Base-by-base conservation (phyloP, 768 basidiomycete genomes). In the Neoboletus subvelutipes region DNA sequence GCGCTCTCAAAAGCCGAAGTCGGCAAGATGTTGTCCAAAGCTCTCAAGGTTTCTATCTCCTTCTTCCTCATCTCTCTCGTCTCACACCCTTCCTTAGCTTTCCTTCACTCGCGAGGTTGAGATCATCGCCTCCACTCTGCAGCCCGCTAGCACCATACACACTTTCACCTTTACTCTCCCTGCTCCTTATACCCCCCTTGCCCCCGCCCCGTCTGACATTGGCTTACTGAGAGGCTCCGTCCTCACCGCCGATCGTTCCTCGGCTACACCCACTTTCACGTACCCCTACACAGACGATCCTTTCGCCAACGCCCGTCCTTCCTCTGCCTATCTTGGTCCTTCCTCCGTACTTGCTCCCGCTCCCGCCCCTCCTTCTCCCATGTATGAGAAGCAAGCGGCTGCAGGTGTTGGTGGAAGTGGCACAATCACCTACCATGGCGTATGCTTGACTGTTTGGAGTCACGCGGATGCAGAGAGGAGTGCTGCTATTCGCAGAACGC, bases 381-480 rank as follows among this genome's bases (percentile, higher is more conserved):
- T 66, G 58, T 74, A 71, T 28, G 71, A 72, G 28, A 72, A 72
- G 43, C 72, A 72, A 17, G 60, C 59, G 0, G 37, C 57, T 1
- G 41, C 61, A 0, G 78, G 77, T n/a, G 79, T 81, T 52, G 66
- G 73, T 26, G 64, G 76, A 29, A 57, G 43, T 10, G 66, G 70
- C 6, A 72, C 73, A 3, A 71, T 92, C 58, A 86, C 88, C 10
- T 96, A 92, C 69, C 85, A 97, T 67, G 94, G 93, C 46, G 93
- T 96, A 37, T 93, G 92, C 63, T 79, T 98, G 57, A 94, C 93
- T 2, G 92, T 97, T 2, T 98, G 94, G 94, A 93, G 91, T 4
- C 94, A 95, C 66, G 94, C 94, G 20, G 95, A 98, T 67, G 86
- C 87, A 0, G 88, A 94, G 64, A 86, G 94, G 47, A 87, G 88